These are phyloP conservation scores for Ceratobasidium sp. DNA, from an alignment of 1,284 basidiomycete species.

Conservation along the genomic window DNA sequence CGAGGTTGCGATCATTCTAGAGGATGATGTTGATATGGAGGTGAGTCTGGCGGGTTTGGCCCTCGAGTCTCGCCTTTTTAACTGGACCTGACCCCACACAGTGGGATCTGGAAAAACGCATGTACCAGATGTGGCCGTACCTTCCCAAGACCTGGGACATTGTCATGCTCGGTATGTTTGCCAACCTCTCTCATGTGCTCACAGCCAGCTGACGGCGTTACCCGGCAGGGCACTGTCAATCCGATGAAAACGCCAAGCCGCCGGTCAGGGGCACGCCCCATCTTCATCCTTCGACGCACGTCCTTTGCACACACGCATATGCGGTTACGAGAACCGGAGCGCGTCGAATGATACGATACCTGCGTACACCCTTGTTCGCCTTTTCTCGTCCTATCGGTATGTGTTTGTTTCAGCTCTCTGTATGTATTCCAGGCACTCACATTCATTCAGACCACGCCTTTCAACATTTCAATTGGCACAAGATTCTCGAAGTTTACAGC, in stretches of 20 bases:
- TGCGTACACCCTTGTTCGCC: conserved; percentile 37
- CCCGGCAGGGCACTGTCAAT: conserved; percentile 43
- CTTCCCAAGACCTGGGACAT: conserved; percentile 77
- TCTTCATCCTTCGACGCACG: conserved; percentile 41
- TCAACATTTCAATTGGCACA: conserved; percentile 47
- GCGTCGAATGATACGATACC: conserved; percentile 34
- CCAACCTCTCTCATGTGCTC: neutral
- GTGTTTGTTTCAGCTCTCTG: neutral
- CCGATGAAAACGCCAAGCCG: conserved; percentile 40
- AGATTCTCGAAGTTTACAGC: conserved; percentile 47
- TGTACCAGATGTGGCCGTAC: conserved; percentile 61
- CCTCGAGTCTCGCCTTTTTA: neutral
- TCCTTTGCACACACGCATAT: conserved; percentile 43
- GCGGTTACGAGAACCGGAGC: conserved; percentile 37
- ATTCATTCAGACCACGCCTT: conserved; percentile 49
- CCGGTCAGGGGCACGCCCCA: conserved; percentile 21
- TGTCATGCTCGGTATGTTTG: conserved; percentile 66
- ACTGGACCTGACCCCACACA: conserved; percentile 53
- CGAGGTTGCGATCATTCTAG: conserved; percentile 64
- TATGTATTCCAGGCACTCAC: neutral
- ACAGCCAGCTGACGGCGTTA: neutral
- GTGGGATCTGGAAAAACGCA: conserved; percentile 61
- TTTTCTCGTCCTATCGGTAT: conserved; percentile 41
- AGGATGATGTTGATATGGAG: conserved; percentile 73
- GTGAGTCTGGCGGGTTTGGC: neutral